Conservation (phyloP, 164 flowering plant genomes). For the Vitis rotundifolia region DNA sequence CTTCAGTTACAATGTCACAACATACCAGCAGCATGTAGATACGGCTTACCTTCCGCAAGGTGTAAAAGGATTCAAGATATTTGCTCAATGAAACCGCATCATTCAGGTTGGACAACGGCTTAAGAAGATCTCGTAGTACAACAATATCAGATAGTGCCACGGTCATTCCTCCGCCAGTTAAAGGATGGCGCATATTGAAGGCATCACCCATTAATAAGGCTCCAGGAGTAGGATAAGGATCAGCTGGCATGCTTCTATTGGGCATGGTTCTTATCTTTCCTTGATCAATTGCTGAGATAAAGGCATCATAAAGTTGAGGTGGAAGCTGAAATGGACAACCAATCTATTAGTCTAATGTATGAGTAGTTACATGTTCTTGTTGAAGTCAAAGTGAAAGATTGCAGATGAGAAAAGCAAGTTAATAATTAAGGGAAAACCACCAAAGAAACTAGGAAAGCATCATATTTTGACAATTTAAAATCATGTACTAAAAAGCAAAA, state of each 20-base stretch:
- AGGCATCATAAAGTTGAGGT: conserved; percentile 37
- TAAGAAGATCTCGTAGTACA: conserved; percentile 46
- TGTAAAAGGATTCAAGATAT: conserved; percentile 52
- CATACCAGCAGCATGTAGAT: neutral
- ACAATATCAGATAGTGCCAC: conserved; percentile 57
- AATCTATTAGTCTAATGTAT: neutral
- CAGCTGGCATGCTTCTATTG: conserved; percentile 58
- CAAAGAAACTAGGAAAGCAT: neutral
- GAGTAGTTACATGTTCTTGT: too few species aligned
- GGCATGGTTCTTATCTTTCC: conserved; percentile 55
- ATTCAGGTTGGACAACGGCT: conserved; percentile 34
- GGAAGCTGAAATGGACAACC: conserved; percentile 31
- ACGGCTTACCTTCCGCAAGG: conserved; percentile 48
- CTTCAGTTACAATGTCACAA: too few species aligned
- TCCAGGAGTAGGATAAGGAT: conserved; percentile 52
- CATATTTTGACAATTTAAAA: too few species aligned
- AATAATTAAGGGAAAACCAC: neutral
- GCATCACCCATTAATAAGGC: conserved; percentile 59
- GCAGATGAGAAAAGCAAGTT: neutral
- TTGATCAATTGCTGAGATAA: conserved; percentile 44
- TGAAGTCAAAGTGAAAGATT: neutral
- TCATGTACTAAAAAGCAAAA: neutral
- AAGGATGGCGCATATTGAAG: conserved; percentile 58
- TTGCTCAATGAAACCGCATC: conserved; percentile 38
- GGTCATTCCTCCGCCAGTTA: conserved; percentile 65